phyloP scores from a whole-genome alignment of 495 filamentous ascomycete genomes.

The Penicillium riverlandense region DNA sequence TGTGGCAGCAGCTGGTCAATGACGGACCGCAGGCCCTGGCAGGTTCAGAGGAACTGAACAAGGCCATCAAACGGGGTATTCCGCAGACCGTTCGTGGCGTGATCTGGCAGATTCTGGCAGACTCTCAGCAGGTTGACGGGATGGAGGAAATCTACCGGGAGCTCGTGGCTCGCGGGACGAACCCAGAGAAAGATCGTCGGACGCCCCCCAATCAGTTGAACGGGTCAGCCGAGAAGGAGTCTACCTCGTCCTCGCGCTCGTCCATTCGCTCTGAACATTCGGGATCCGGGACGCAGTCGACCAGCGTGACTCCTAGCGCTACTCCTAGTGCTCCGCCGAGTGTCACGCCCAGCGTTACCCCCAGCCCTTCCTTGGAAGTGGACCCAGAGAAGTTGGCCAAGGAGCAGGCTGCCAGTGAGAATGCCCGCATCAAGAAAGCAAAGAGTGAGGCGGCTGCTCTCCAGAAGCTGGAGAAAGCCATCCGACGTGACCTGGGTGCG shows the following conservation, averaged over 20 bases:
- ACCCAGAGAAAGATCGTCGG: constrained; percentile 63
- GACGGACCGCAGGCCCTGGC: constrained; percentile 83
- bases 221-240: constrained; percentile 51
- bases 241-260: constrained; percentile 63
- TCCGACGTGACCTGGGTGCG: constrained; percentile 82
- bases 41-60: constrained; percentile 80
- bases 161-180: constrained; percentile 70
- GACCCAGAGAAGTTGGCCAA: constrained; percentile 60
- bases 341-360: constrained; percentile 27
- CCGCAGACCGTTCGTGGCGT: constrained; percentile 91
- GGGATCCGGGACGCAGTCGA: constrained; percentile 50
- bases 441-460: constrained; percentile 66
- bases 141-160: constrained; percentile 84
- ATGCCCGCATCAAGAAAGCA: constrained; percentile 63
- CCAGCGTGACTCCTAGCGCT: constrained; percentile 48
- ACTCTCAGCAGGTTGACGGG: constrained; percentile 78
- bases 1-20: constrained; percentile 95
- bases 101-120: constrained; percentile 94
- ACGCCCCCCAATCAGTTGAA: constrained; percentile 31
- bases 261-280: constrained; percentile 79
- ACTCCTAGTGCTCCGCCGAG: constrained; percentile 32
- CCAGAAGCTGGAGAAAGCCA: constrained; percentile 83
- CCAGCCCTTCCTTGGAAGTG: constrained; percentile 53
- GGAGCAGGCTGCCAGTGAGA: constrained; percentile 55
- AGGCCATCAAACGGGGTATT: constrained; percentile 87